Base-by-base conservation (phyloP, 495 filamentous ascomycete species). In the Lineolata rhizophorae region DNA sequence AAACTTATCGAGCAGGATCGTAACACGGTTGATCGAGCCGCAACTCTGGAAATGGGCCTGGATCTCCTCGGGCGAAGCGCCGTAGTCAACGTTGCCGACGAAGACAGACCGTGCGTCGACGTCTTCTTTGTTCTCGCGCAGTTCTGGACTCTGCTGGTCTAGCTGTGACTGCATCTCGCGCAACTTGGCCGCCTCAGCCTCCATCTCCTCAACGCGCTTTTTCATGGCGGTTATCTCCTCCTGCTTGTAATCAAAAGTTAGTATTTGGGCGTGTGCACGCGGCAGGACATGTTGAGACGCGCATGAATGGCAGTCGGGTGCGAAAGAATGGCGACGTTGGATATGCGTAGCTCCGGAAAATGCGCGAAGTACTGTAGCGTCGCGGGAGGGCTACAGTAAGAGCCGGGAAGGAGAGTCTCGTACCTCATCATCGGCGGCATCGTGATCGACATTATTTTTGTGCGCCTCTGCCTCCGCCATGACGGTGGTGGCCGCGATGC, bases 211-310 rank as follows among this genome's bases (percentile, higher is more conserved):
- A 19, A 99, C 85, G 45, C 87, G 75, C 45, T 71, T 70, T 64
- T 99, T 99, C 90, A 99, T 95, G 31, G 81, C 84, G 17, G 74
- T 72, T 48, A 99, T 95, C 51, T 99, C 90, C 56, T 95, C 78
- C 76, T 82, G 19, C 11, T 5, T 19, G 16, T 30, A 10, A 8
- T 30, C 8, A 16, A 10, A 30, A n/a, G n/a, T n/a, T n/a, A n/a
- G n/a, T n/a, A n/a, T n/a, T n/a, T n/a, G n/a, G n/a, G n/a, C n/a
- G n/a, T n/a, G n/a, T n/a, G n/a, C n/a, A n/a, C n/a, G n/a, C n/a
- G n/a, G n/a, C n/a, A n/a, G n/a, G n/a, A n/a, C n/a, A n/a, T n/a
- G n/a, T n/a, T n/a, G n/a, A n/a, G n/a, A n/a, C n/a, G n/a, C n/a
- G n/a, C n/a, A n/a, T n/a, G n/a, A n/a, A n/a, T n/a, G n/a, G n/a